These are phyloP conservation scores for Sclerotinia nivalis DNA, from an alignment of 2,329 filamentous ascomycete genomes.

Conservation along the genomic window DNA sequence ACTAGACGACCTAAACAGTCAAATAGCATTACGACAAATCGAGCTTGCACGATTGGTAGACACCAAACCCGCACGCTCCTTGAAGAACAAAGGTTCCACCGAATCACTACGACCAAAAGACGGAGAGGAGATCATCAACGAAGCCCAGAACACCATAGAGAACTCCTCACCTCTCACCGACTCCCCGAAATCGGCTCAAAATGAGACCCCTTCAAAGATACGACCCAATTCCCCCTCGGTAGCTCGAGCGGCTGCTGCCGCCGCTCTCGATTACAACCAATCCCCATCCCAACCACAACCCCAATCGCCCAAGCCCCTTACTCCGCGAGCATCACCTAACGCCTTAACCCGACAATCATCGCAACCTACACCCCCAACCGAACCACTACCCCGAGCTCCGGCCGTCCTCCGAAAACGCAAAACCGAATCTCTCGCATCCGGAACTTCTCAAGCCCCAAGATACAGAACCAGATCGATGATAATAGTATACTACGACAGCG, in stretches of 20 bases:
- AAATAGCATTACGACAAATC: conserved; percentile 62
- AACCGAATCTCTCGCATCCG: conserved; percentile 40
- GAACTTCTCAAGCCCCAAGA: conserved; percentile 37
- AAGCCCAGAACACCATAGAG: conserved; percentile 27
- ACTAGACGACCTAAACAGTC: conserved; percentile 59
- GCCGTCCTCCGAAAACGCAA: conserved; percentile 39
- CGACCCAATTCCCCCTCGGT: conserved; percentile 30
- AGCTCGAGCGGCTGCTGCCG: conserved; percentile 27
- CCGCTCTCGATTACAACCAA: conserved; percentile 25
- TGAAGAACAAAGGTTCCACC: conserved; percentile 42
- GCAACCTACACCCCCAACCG: conserved; percentile 30
- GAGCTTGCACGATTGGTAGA: conserved; percentile 55
- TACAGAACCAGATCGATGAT: conserved; percentile 74
- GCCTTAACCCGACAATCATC: conserved; percentile 32
- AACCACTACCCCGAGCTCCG: conserved; percentile 24
- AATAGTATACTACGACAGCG: conserved; percentile 89
- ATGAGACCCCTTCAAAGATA: conserved; percentile 14
- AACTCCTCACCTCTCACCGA: conserved; percentile 27
- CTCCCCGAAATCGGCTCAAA: conserved; percentile 28
- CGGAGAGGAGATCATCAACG: conserved; percentile 29
- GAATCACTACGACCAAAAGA: conserved; percentile 41
- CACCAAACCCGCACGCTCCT: conserved; percentile 41
- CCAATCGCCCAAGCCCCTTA: conserved; percentile 5
- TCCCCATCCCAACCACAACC: conserved; percentile 22
- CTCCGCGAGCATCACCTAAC: conserved; percentile 22